These are phyloP conservation scores for Ballota nigra DNA, from an alignment of 257 asterid species.

Conservation along the genomic window DNA sequence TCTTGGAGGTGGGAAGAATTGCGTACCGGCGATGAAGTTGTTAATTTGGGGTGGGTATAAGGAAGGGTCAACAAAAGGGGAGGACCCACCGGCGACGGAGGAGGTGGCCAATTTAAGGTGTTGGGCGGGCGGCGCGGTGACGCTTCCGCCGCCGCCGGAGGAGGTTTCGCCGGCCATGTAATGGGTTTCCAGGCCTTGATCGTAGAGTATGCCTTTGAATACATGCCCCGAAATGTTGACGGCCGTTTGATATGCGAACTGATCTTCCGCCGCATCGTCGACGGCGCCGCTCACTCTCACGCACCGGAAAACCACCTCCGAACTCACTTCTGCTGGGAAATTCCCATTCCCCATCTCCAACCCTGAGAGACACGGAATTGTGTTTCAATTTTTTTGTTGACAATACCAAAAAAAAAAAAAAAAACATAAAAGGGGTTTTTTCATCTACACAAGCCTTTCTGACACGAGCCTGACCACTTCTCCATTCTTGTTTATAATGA, in stretches of 20 bases:
- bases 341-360: constrained; percentile 74
- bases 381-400: constrained; percentile 36
- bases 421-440: constrained; percentile 31
- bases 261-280: constrained; percentile 68
- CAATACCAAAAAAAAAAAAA: constrained; percentile 35
- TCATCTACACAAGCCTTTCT: constrained; percentile 23
- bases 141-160: constrained; percentile 83
- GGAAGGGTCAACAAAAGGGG: constrained; percentile 56
- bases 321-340: constrained; percentile 78
- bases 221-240: constrained; percentile 89
- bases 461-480: neutral
- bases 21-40: constrained; percentile 90
- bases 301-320: constrained; percentile 79
- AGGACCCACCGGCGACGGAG: constrained; percentile 18
- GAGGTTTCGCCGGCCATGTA: constrained; percentile 69
- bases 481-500: no score
- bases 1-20: constrained; percentile 95
- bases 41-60: constrained; percentile 63
- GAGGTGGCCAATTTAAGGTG: constrained; percentile 56
- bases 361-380: constrained; percentile 35
- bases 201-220: constrained; percentile 83
- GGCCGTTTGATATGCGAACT: constrained; percentile 86
- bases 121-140: constrained; percentile 49
- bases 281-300: constrained; percentile 78
- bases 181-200: constrained; percentile 78